A percentile compares a stretch with the other conserved stretches of the same genome.
Evolutionary conservation across 306 rosid species (phyloP).

Genomic region (Luffa acutangula): DNA sequence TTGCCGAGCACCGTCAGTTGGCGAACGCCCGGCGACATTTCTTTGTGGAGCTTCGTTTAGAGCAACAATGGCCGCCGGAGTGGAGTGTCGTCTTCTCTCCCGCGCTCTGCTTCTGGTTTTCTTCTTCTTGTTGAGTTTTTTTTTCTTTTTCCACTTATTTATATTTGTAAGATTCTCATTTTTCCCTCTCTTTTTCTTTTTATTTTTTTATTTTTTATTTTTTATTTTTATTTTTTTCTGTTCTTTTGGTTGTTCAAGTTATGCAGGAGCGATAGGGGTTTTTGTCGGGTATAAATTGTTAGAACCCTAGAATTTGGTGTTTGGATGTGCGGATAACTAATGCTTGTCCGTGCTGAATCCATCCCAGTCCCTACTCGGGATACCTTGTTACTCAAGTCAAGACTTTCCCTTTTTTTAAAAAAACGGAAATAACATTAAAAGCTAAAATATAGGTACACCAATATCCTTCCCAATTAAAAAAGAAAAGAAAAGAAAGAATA

Average conservation of each 20-base stretch:
- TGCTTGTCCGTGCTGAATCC: not conserved
- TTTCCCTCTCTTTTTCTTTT: not conserved
- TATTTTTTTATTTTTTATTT: too few relatives aligned
- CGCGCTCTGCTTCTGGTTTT: not conserved
- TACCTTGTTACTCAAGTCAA: not conserved
- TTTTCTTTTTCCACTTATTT: not conserved
- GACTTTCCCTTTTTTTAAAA: too few relatives aligned
- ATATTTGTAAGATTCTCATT: not conserved
- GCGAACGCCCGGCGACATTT: slow-evolving; percentile 60
- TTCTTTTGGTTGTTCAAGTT: not conserved
- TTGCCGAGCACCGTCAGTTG: slow-evolving; percentile 71
- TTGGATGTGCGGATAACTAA: not conserved
- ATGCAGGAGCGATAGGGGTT: not conserved
- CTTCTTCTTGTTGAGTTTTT: not conserved
- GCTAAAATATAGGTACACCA: too few relatives aligned
- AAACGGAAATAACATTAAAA: too few relatives aligned
- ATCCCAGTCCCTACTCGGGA: not conserved
- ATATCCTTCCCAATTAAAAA: too few relatives aligned
- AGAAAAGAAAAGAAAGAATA: too few relatives aligned
- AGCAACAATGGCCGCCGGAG: not conserved
- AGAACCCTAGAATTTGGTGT: not conserved
- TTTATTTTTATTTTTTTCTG: too few relatives aligned
- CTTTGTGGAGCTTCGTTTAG: not conserved
- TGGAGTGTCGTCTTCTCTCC: not conserved
- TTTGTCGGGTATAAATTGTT: not conserved